These are phyloP conservation scores for Chlorella sp. DNA, from an alignment of 139 green algal species.

Conservation along the genomic window DNA sequence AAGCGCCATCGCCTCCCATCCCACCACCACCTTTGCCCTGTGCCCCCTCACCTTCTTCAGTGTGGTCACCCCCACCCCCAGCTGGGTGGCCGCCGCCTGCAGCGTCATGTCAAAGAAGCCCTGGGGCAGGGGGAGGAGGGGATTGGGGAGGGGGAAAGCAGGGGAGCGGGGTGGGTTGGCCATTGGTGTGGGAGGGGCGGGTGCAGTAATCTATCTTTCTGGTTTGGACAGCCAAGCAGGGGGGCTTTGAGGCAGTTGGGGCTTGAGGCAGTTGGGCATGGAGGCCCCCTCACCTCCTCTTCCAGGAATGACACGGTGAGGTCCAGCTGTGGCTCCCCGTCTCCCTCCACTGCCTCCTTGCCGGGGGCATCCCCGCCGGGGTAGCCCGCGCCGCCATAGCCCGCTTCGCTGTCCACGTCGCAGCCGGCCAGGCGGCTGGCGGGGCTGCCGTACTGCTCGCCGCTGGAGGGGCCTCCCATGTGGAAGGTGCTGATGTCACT, in stretches of 20 bases:
- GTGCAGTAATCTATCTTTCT: too few relatives aligned
- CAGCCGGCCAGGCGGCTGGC: too few relatives aligned
- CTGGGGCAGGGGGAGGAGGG: background rate
- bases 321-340: background rate
- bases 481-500: too few relatives aligned
- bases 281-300: conserved; percentile 1
- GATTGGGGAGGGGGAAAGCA: background rate
- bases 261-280: background rate
- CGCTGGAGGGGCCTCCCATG: too few relatives aligned
- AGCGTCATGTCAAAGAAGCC: conserved; percentile 34
- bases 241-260: too few relatives aligned
- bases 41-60: conserved; percentile 38
- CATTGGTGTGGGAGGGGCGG: too few relatives aligned
- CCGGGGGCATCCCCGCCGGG: too few relatives aligned
- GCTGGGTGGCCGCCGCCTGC: conserved; percentile 14
- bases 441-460: too few relatives aligned
- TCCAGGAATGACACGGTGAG: conserved; percentile 10
- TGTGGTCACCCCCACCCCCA: conserved; percentile 37
- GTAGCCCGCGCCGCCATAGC: too few relatives aligned
- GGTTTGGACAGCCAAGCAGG: background rate
- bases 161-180: too few relatives aligned
- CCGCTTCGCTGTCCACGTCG: too few relatives aligned
- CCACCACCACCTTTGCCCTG: background rate
- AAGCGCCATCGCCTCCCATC: background rate
- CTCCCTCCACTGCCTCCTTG: background rate